Conservation (phyloP, 2,329 filamentous ascomycete genomes). For the Alternaria novae-zelandiae region DNA sequence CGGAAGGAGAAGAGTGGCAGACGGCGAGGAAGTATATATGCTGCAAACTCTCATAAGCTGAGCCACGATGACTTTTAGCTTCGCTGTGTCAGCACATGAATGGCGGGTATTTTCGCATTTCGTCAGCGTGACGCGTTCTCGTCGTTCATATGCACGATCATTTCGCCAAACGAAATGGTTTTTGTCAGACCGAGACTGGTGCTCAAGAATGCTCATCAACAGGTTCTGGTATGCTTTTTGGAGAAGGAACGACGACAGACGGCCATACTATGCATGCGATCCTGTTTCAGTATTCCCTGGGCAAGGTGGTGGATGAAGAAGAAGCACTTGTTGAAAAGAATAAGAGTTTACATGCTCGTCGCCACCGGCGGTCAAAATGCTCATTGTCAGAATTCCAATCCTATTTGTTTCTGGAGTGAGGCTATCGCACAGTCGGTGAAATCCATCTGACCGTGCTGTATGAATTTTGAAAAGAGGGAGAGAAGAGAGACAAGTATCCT, state of each 20-base stretch:
- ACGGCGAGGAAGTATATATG: background rate
- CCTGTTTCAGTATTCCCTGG: too few species aligned
- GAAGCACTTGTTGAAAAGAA: too few species aligned
- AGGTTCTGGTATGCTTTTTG: background rate
- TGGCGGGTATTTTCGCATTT: background rate
- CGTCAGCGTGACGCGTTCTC: background rate
- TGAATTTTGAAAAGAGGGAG: too few species aligned
- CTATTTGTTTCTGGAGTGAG: too few species aligned
- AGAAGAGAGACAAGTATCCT: too few species aligned
- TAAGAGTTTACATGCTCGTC: too few species aligned
- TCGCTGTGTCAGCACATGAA: background rate
- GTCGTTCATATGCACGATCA: background rate
- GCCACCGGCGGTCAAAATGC: too few species aligned
- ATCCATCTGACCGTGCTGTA: too few species aligned
- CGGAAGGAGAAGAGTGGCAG: background rate
- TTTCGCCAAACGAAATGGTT: background rate
- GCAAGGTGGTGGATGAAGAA: too few species aligned
- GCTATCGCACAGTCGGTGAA: too few species aligned
- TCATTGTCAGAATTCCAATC: too few species aligned
- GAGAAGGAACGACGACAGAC: background rate
- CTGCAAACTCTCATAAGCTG: background rate
- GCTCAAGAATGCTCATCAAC: fast-evolving
- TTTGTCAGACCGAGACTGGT: background rate
- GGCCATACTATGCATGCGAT: too few species aligned
- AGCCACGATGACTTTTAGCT: fast-evolving